These are phyloP conservation scores for Aspergillus neoniger DNA, from an alignment of 2,329 filamentous ascomycete species.

Conservation along the genomic window DNA sequence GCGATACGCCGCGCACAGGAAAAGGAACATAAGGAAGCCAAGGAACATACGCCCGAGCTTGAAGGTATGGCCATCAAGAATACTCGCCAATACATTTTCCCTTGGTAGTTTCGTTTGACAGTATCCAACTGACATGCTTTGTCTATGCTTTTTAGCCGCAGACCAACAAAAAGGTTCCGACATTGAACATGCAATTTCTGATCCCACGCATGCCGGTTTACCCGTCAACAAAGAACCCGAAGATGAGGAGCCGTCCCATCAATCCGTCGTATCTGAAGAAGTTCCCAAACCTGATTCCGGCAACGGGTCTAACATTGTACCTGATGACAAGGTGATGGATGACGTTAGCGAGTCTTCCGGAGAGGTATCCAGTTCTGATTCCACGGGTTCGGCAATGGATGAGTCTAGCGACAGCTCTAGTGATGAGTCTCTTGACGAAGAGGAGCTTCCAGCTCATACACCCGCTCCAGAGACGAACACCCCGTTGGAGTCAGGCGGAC, in stretches of 20 bases:
- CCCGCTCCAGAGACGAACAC: background rate
- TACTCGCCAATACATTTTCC: conserved; percentile 5
- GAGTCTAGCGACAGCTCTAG: conserved; percentile 37
- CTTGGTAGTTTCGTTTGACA: background rate
- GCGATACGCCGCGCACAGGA: conserved; percentile 26
- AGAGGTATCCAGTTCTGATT: conserved; percentile 31
- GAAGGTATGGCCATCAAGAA: conserved; percentile 22
- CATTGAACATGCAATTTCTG: background rate
- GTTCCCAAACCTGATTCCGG: background rate
- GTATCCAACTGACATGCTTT: background rate
- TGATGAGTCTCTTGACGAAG: conserved; percentile 22
- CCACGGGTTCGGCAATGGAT: conserved; percentile 41
- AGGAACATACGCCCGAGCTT: conserved; percentile 16
- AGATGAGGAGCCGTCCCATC: background rate
- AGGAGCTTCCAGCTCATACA: conserved; percentile 11
- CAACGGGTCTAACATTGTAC: background rate
- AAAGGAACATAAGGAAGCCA: background rate
- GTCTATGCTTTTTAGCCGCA: background rate
- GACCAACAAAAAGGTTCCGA: background rate
- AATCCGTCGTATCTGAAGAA: background rate
- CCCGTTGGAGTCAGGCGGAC: background rate
- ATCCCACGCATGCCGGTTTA: background rate
- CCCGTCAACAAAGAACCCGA: background rate
- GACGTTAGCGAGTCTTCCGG: conserved; percentile 18
- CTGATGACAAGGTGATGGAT: conserved; percentile 11